Evolutionary conservation across 2,329 filamentous ascomycete genomes (phyloP).

Genomic region (Cryphonectria carpinicola): DNA sequence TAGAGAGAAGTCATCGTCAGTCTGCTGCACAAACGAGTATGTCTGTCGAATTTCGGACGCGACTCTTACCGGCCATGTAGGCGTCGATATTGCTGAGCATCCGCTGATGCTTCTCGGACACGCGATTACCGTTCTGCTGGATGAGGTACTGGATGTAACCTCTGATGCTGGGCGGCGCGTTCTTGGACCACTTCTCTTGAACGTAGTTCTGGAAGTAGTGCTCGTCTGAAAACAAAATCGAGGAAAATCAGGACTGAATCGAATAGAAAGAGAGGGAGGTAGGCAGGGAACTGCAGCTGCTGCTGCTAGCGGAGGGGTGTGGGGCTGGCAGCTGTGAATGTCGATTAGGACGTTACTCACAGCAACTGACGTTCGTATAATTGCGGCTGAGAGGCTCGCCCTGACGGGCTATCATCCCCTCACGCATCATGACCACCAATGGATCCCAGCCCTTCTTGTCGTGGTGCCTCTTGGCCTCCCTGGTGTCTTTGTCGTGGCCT

Average conservation of each 20-base stretch:
- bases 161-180: slow-evolving; percentile 21
- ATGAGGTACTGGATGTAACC: slow-evolving; percentile 2
- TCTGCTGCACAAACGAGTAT: background rate
- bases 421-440: background rate
- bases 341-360: slow-evolving; percentile 32
- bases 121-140: background rate
- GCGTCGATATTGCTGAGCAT: background rate
- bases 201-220: slow-evolving; percentile 40
- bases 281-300: background rate
- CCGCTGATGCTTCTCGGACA: background rate
- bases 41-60: background rate
- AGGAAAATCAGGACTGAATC: background rate
- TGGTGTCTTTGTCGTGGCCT: slow-evolving; percentile 29
- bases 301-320: background rate
- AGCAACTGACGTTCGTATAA: slow-evolving; percentile 37
- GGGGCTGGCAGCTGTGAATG: background rate
- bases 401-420: background rate
- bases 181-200: slow-evolving; percentile 7
- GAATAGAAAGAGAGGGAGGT: background rate
- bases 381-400: slow-evolving; percentile 29
- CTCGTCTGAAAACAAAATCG: slow-evolving; percentile 34
- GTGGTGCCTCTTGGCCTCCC: slow-evolving; percentile 32
- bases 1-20: background rate
- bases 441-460: slow-evolving; percentile 10
- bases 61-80: background rate